phyloP scores from a whole-genome alignment of 225 moss, liverwort and hornwort genomes.

The Climacium dendroides region DNA sequence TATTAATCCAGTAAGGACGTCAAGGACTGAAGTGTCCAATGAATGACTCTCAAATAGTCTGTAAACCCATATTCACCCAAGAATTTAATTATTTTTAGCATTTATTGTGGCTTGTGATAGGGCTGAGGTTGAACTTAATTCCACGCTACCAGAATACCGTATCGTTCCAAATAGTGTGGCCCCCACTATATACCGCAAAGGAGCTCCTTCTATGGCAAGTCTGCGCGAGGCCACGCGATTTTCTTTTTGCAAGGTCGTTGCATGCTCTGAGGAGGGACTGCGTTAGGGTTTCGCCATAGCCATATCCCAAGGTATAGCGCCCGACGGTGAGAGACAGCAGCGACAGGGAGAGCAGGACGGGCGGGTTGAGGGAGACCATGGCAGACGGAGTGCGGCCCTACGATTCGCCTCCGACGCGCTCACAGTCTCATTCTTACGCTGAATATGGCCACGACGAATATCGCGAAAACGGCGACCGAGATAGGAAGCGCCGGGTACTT shows the following conservation, averaged over 20 bases:
- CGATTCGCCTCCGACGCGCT: constrained; percentile 35
- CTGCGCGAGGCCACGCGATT: neutral
- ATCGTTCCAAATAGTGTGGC: neutral
- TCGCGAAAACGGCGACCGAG: constrained; percentile 31
- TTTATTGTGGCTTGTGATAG: neutral
- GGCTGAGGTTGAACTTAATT: neutral
- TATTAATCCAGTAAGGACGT: neutral
- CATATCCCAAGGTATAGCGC: neutral
- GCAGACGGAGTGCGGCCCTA: constrained; percentile 29
- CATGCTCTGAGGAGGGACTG: neutral
- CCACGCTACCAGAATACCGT: neutral
- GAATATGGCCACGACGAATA: constrained; percentile 12
- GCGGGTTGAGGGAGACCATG: constrained; percentile 4
- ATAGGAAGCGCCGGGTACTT: constrained; percentile 34
- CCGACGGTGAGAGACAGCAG: neutral
- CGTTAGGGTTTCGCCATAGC: constrained; percentile 19
- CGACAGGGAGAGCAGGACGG: neutral
- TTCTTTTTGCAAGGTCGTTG: neutral
- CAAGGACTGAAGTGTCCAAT: neutral
- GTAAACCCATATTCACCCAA: neutral
- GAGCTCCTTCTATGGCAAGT: neutral
- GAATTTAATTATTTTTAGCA: neutral
- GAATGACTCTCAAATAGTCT: neutral
- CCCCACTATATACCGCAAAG: neutral
- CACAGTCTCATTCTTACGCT: constrained; percentile 14